phyloP scores from a whole-genome alignment of 2,329 filamentous ascomycete species.

The Acephala macrosclerotiorum region DNA sequence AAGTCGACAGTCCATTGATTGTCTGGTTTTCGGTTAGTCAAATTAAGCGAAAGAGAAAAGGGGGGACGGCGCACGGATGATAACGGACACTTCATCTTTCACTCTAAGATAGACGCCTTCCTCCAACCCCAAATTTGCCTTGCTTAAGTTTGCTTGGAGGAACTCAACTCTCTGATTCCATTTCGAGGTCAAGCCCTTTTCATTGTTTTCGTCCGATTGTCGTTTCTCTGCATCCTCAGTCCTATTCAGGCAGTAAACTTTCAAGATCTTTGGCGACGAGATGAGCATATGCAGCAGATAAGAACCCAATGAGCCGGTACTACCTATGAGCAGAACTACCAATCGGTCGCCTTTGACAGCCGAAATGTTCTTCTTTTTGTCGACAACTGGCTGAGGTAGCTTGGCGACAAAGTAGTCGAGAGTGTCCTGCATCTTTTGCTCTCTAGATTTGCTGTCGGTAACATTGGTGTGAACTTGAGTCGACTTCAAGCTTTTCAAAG shows the following conservation, averaged over 20 bases:
- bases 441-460: background rate
- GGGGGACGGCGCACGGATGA: constrained; percentile 33
- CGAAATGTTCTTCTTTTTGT: background rate
- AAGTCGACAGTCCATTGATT: constrained; percentile 49
- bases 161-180: constrained; percentile 50
- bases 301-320: constrained; percentile 57
- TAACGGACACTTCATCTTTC: constrained; percentile 31
- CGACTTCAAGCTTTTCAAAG: background rate
- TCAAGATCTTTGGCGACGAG: constrained; percentile 44
- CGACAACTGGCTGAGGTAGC: background rate
- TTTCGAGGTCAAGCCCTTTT: constrained; percentile 47
- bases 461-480: background rate
- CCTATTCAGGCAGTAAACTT: constrained; percentile 58
- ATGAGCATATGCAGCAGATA: constrained; percentile 53
- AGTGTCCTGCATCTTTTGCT: background rate
- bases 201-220: constrained; percentile 39
- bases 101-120: constrained; percentile 22
- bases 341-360: background rate
- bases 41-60: background rate
- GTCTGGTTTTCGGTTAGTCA: background rate
- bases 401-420: background rate
- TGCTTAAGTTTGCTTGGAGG: constrained; percentile 55
- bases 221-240: constrained; percentile 24
- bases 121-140: constrained; percentile 56
- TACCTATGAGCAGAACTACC: constrained; percentile 50